Evolutionary conservation across 2,329 filamentous ascomycete species (phyloP).

Genomic region (Beauveria sp.): DNA sequence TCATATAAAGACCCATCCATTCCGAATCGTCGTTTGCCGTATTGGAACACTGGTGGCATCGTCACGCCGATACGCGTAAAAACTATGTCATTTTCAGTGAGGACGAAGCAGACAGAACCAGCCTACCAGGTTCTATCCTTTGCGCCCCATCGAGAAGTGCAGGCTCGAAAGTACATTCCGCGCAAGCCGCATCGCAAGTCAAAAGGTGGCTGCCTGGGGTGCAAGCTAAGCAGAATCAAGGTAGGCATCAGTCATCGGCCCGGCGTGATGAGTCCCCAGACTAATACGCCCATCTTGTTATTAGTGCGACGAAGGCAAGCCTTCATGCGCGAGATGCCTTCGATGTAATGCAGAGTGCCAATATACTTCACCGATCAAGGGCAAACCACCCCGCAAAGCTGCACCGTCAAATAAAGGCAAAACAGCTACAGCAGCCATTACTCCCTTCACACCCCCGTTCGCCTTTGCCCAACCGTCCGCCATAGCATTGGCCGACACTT

Average conservation of each 20-base stretch:
- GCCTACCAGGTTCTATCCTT: conserved; percentile 6
- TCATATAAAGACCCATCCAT: background rate
- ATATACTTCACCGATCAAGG: background rate
- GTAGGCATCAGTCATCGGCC: conserved; percentile 7
- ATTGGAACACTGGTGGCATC: background rate
- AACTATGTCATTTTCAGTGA: background rate
- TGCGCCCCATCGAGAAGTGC: conserved; percentile 1
- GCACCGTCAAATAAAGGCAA: background rate
- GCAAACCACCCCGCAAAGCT: background rate
- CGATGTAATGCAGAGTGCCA: conserved; percentile 15
- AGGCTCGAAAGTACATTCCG: conserved; percentile 14
- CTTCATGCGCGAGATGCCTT: conserved; percentile 16
- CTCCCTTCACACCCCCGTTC: background rate
- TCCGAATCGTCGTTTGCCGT: background rate
- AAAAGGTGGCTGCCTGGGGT: conserved; percentile 15
- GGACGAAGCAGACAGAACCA: background rate
- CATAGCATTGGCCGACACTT: background rate
- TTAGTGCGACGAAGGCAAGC: conserved; percentile 18
- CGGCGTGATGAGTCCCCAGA: background rate
- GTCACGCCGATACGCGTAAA: background rate
- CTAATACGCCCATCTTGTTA: background rate
- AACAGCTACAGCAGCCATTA: background rate
- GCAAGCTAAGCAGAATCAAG: conserved; percentile 20
- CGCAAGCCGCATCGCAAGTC: conserved; percentile 17
- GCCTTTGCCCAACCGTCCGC: conserved; percentile 7